Base-by-base conservation (phyloP, 441 rosid species). In the Erodium chrysanthum region DNA sequence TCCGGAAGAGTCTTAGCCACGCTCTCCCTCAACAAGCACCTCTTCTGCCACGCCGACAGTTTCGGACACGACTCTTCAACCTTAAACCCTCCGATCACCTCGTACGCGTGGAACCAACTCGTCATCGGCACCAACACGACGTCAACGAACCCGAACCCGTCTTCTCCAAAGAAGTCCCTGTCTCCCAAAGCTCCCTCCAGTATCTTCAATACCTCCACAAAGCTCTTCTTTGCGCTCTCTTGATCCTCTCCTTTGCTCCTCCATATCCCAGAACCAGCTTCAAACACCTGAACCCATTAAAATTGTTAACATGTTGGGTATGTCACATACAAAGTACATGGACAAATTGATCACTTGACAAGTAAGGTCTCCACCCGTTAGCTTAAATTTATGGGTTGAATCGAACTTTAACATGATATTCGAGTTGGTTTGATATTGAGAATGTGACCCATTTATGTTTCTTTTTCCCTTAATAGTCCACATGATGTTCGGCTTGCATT, bases 171-270 rank as follows among this genome's bases (percentile, higher is more conserved):
- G 78, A 33, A 84, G 27, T 75, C 78, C 25, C 73, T 79, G 58
- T 83, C 83, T 29, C 81, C 81, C 3, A 86, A 75, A 33, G 75
- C 84, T 74, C 72, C 83, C 65, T 84, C 85, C 9, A 84, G 33
- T 52, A 67, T 76, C 79, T 82, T 79, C 76, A 83, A 18, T 7
- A 72, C 70, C 61, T 80, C 84, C 17, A 86, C 64, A 54, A 80
- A 74, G 48, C 75, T 79, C 40, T 42, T 66, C 65, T 71, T 80
- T 0, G 78, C 83, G 10, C 20, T 73, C 79, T 74, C 80, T 22
- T 72, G 23, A 1, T 71, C 88, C 67, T 76, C 81, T 64, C 79
- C 85, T 12, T 72, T 75, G 64, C 71, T 68, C 67, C 25, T 58
- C 82, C 81, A 80, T 22, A 80, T 65, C 0, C 25, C 68, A n/a